Base-by-base conservation (phyloP, 2,329 filamentous ascomycete genomes). In the Fusarium buharicum region DNA sequence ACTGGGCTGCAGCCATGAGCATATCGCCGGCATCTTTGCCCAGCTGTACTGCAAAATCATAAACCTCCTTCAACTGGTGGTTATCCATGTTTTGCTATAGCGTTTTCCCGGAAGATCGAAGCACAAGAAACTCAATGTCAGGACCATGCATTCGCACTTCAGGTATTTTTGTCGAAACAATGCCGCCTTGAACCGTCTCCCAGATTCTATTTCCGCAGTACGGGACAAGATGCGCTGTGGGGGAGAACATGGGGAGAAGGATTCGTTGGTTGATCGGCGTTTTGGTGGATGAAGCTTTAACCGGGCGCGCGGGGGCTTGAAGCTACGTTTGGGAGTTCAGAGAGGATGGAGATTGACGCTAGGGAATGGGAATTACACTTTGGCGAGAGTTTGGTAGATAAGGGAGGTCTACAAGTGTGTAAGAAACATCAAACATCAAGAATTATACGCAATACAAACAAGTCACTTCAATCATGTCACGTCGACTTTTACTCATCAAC, bases 401-500 rank as follows among this genome's bases (percentile, higher is more conserved):
- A 62, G 40, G 38, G 10, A 14, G n/a, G 45, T 52, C 17, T 3
- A 20, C 14, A 13, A 30, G 18, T 28, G n/a, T 33, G 22, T n/a
- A 13, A 54, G 22, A 27, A 44, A 31, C 34, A 50, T 31, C 28
- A 16, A 37, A 16, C n/a, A n/a, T 11, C 22, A 44, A 17, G 38
- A 37, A 17, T 18, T 28, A 39, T 18, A 40, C 31, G 13, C 18
- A 38, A 18, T 36, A 24, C 34, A 46, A 53, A 40, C 18, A 33
- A 39, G 46, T 41, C 24, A 63, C 22, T 24, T 24, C 22, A 24
- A 24, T 31, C 58, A 79, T 78, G 74, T 56, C 75, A 28, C 76
- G 75, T 54, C 74, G 70, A 50, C 86, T 92, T 71, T 86, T 92
- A 67, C 81, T 92, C 64, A 86, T 93, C 79, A 92, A 92, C 75